Percentiles rank a stretch among this genome's conserved stretches.
These are phyloP conservation scores for Cryptococcus deneoformans DNA, from an alignment of 1,284 basidiomycete genomes.

Conservation along the genomic window DNA sequence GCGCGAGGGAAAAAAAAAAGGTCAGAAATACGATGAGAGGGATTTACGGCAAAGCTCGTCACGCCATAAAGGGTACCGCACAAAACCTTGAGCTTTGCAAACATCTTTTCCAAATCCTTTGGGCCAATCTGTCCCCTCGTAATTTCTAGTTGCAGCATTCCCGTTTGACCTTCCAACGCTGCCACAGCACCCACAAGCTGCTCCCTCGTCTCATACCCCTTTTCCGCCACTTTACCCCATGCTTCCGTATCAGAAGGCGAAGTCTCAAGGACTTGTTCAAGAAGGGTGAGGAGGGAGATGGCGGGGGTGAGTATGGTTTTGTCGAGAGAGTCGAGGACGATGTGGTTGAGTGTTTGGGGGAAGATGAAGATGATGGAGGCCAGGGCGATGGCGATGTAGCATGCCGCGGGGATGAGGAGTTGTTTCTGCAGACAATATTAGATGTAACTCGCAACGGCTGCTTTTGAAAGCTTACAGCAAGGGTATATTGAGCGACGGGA, in stretches of 20 bases:
- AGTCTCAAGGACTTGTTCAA: slow-evolving; percentile 39
- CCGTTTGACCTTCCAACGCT: slow-evolving; percentile 30
- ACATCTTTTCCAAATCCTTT: slow-evolving; percentile 43
- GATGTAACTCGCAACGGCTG: neutral
- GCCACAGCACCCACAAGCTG: slow-evolving; percentile 27
- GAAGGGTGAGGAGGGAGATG: slow-evolving; percentile 36
- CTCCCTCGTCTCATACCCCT: slow-evolving; percentile 21
- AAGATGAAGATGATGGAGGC: slow-evolving; percentile 62
- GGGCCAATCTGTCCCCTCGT: slow-evolving; percentile 49
- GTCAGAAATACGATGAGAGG: too few relatives aligned
- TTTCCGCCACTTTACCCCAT: slow-evolving; percentile 29
- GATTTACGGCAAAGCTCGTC: slow-evolving; percentile 35
- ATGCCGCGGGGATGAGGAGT: slow-evolving; percentile 60
- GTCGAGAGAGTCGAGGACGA: slow-evolving; percentile 33
- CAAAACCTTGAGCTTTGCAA: slow-evolving; percentile 39
- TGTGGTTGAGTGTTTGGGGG: slow-evolving; percentile 66
- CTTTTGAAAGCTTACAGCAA: slow-evolving; percentile 47
- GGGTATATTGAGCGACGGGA: slow-evolving; percentile 62
- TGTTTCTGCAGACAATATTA: slow-evolving; percentile 15
- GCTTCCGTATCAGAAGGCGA: slow-evolving; percentile 23
- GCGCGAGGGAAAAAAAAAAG: neutral
- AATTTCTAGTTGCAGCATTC: slow-evolving; percentile 51
- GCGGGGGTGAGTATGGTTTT: slow-evolving; percentile 36
- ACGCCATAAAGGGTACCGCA: slow-evolving; percentile 33
- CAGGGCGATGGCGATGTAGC: slow-evolving; percentile 62